Evolutionary conservation across 306 rosid genomes (phyloP), one percentile per base, ranked within the genome.

Genomic region (Citrullus amarus): DNA sequence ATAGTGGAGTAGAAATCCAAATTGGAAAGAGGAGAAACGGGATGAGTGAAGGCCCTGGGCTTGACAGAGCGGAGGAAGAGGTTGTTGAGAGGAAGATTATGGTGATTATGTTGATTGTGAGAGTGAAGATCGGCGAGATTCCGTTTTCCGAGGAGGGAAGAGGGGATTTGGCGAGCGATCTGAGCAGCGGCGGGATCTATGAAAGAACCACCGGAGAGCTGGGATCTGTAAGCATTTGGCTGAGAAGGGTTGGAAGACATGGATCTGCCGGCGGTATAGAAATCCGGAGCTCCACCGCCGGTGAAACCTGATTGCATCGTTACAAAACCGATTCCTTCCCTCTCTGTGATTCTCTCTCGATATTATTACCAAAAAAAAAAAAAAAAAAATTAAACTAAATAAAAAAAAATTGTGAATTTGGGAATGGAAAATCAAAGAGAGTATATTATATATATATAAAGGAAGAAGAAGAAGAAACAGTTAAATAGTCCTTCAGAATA

Each of bases 241-340:
- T 86, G 90, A n/a, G 90, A 81, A n/a, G 77, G 56, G 77, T 13
- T 79, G 50, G 81, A 58, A 48, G 53, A 48, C 86, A 87, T 86
- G 82, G 97, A 88, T 90, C 96, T 82, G 63, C 88, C 82, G 28
- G 67, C n/a, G 62, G 81, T 53, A 82, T 80, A 92, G 41, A 84
- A 83, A 8, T 91, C 97, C 0, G 97, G 84, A 4, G 87, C 53
- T 1, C 92, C 91, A 2, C 88, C 91, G 20, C 87, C 92, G 34
- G 90, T 54, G 85, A 84, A 92, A 22, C 97, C 93, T n/a, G 97
- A 89, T 68, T 92, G 92, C 79, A 93, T 91, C 88, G 18, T 53
- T 53, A 53, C 57, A 53, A 6, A 53, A 53, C 57, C 18, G 57
- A 53, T 86, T 86, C 22, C 67, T 57, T 36, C 60, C 59, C 73